Evolutionary conservation across 495 filamentous ascomycete genomes (phyloP).

Genomic region (Clohesyomyces aquaticus): DNA sequence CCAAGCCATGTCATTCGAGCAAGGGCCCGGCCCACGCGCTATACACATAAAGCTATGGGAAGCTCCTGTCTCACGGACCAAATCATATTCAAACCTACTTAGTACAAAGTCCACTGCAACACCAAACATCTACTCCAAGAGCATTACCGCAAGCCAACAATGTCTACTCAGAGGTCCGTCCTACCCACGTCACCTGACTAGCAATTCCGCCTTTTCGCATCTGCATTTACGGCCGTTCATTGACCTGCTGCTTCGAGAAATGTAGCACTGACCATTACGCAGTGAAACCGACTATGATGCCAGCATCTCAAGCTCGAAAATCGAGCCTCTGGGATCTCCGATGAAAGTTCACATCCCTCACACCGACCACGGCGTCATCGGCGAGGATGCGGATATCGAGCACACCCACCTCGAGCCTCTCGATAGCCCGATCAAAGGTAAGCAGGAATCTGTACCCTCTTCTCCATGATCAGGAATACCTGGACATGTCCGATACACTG

Average conservation of each 20-base stretch:
- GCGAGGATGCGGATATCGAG: slow-evolving; percentile 23
- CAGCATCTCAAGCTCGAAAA: slow-evolving; percentile 17
- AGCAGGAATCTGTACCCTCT: neutral
- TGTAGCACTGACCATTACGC: neutral
- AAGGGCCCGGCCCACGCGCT: neutral
- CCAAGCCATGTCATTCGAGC: slow-evolving; percentile 7
- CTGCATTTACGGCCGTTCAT: too few relatives aligned
- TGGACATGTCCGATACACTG: too few relatives aligned
- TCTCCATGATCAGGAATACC: neutral
- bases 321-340: slow-evolving; percentile 21
- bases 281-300: slow-evolving; percentile 14
- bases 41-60: neutral
- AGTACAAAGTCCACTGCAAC: neutral
- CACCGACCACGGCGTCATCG: slow-evolving; percentile 14
- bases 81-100: neutral
- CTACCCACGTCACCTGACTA: neutral
- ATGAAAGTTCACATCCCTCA: slow-evolving; percentile 17
- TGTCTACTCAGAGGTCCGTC: neutral
- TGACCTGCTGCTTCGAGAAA: neutral
- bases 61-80: neutral
- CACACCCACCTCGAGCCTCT: slow-evolving; percentile 24
- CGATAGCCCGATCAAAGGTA: slow-evolving; percentile 4
- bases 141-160: neutral
- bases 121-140: neutral
- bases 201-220: neutral